These are phyloP conservation scores for Rhizopus microsporus DNA, from an alignment of 371 early-diverging fungal species.

Conservation along the genomic window DNA sequence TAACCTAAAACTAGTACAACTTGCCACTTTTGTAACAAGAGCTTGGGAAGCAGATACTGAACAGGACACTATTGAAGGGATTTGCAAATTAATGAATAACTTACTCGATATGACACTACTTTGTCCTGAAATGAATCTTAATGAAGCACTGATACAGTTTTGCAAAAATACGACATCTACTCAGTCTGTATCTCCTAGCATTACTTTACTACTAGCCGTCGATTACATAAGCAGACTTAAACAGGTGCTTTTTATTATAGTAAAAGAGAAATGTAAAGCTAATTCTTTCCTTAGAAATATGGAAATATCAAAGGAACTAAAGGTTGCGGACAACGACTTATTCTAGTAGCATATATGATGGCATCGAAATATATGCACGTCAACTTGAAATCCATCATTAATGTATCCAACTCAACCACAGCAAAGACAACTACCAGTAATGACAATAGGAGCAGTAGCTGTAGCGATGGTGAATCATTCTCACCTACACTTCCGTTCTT, in stretches of 20 bases:
- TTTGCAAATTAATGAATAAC: slow-evolving; percentile 24
- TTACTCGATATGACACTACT: slow-evolving; percentile 23
- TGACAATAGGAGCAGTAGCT: background rate
- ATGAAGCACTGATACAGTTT: slow-evolving; percentile 26
- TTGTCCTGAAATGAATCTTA: slow-evolving; percentile 18
- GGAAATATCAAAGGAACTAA: slow-evolving; percentile 26
- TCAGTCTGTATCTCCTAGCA: slow-evolving; percentile 29
- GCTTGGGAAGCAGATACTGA: slow-evolving; percentile 24
- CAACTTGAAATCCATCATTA: slow-evolving; percentile 25
- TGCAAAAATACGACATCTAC: slow-evolving; percentile 20
- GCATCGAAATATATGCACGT: slow-evolving; percentile 33
- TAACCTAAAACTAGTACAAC: slow-evolving; percentile 15
- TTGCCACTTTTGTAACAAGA: slow-evolving; percentile 25
- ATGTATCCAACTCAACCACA: background rate
- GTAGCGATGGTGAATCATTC: background rate
- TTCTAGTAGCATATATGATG: slow-evolving; percentile 33
- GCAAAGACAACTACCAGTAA: background rate
- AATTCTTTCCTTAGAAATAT: slow-evolving; percentile 15
- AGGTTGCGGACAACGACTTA: slow-evolving; percentile 30
- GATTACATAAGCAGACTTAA: slow-evolving; percentile 30
- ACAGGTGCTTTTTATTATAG: slow-evolving; percentile 12
- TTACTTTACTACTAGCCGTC: slow-evolving; percentile 29
- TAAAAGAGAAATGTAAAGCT: background rate
- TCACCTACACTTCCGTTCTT: slow-evolving; percentile 3
- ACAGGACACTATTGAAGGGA: slow-evolving; percentile 13